Conservation (phyloP, 306 rosid genomes). For the Leucaena leucocephala region DNA sequence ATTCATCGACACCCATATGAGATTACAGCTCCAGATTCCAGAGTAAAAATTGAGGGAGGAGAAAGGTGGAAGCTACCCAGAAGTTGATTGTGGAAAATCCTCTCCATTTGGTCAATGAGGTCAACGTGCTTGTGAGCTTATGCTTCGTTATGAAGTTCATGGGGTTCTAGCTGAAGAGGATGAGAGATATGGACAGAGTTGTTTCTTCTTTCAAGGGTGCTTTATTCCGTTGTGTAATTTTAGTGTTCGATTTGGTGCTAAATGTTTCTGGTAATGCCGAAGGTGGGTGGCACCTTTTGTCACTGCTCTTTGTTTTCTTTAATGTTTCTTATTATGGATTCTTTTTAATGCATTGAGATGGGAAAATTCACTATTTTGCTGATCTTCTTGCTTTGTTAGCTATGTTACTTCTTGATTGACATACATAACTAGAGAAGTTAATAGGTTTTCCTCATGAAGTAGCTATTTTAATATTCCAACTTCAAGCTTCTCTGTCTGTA, state of each 20-base stretch:
- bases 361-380: background rate
- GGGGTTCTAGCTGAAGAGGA: conserved; percentile 8
- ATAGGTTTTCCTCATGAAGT: background rate
- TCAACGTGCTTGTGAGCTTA: conserved; percentile 24
- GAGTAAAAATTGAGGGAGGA: background rate
- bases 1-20: background rate
- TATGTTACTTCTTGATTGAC: background rate
- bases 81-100: background rate
- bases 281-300: conserved; percentile 31
- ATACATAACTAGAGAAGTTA: background rate
- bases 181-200: conserved; percentile 32
- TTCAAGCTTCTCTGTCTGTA: background rate
- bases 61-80: conserved; percentile 12
- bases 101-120: conserved; percentile 35
- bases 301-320: background rate
- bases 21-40: conserved; percentile 8
- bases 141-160: conserved; percentile 9
- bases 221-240: conserved; percentile 14
- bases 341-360: background rate
- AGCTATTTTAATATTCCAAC: conserved; percentile 4
- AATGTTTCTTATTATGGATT: background rate
- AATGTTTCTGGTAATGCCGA: conserved; percentile 38
- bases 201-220: conserved; percentile 20
- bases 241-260: conserved; percentile 25
- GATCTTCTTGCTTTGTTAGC: background rate